Evolutionary conservation across 768 basidiomycete species (phyloP).

Genomic region (Holtermanniella nyarrowii): DNA sequence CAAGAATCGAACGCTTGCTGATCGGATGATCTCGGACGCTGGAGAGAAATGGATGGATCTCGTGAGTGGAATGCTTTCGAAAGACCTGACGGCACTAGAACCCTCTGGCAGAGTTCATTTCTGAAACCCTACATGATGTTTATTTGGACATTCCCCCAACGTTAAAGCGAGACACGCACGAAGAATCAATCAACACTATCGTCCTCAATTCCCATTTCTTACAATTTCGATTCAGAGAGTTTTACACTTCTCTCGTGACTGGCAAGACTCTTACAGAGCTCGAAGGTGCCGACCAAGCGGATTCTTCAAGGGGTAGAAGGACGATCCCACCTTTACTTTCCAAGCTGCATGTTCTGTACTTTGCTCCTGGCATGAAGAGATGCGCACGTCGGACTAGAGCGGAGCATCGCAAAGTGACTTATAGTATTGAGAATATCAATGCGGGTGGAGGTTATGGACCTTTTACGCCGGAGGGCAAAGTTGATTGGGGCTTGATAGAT

Average conservation of each 20-base stretch:
- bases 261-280: no score
- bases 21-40: constrained; percentile 16
- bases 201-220: not conserved
- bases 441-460: constrained; percentile 37
- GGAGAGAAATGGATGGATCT: constrained; percentile 13
- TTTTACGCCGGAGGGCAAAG: constrained; percentile 24
- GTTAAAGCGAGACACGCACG: not conserved
- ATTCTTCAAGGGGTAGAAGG: no score
- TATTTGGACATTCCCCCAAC: constrained; percentile 16
- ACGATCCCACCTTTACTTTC: not conserved
- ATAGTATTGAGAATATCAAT: no score
- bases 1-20: constrained; percentile 22
- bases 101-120: constrained; percentile 12
- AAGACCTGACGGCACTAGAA: not conserved
- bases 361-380: no score
- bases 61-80: constrained; percentile 11
- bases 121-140: constrained; percentile 13
- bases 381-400: no score
- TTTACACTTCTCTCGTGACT: no score
- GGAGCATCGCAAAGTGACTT: no score
- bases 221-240: no score
- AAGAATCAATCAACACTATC: not conserved
- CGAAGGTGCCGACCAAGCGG: no score
- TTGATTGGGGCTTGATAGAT: constrained; percentile 33
- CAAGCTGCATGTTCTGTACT: not conserved